Conservation (phyloP, 768 basidiomycete species). For the Kwoniella mangroviensis region DNA sequence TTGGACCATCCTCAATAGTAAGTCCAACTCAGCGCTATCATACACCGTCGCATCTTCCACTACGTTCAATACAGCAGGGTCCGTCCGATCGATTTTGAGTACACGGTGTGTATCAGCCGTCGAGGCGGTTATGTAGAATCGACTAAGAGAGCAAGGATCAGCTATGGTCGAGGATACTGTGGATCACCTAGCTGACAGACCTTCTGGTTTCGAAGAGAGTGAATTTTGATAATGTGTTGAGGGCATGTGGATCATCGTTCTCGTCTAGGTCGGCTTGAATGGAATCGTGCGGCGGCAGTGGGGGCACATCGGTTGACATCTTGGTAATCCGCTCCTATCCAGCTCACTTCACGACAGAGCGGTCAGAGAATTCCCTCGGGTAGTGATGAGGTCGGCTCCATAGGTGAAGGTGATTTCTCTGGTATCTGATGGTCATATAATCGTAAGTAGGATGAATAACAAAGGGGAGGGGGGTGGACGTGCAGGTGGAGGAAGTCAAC, state of each 20-base stretch:
- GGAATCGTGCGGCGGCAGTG: neutral
- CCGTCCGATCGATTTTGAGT: constrained; percentile 88
- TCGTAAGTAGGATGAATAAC: neutral
- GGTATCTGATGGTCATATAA: neutral
- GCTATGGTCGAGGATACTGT: neutral
- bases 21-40: constrained; percentile 83
- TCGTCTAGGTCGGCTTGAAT: constrained; percentile 7
- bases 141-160: constrained; percentile 45
- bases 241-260: constrained; percentile 30
- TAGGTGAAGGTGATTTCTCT: neutral
- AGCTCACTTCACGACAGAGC: neutral
- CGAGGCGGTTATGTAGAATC: constrained; percentile 90
- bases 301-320: neutral
- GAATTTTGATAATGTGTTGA: constrained; percentile 49
- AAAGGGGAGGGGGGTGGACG: constrained; percentile 12
- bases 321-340: neutral
- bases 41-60: constrained; percentile 89
- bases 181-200: constrained; percentile 34
- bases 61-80: constrained; percentile 72
- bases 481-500: constrained; percentile 14
- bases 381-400: neutral
- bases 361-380: neutral
- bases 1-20: constrained; percentile 90
- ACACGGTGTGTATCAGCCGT: constrained; percentile 87
- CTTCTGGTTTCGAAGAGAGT: constrained; percentile 87